These are phyloP conservation scores for Scleroderma bovista DNA, from an alignment of 768 basidiomycete genomes.

Conservation along the genomic window DNA sequence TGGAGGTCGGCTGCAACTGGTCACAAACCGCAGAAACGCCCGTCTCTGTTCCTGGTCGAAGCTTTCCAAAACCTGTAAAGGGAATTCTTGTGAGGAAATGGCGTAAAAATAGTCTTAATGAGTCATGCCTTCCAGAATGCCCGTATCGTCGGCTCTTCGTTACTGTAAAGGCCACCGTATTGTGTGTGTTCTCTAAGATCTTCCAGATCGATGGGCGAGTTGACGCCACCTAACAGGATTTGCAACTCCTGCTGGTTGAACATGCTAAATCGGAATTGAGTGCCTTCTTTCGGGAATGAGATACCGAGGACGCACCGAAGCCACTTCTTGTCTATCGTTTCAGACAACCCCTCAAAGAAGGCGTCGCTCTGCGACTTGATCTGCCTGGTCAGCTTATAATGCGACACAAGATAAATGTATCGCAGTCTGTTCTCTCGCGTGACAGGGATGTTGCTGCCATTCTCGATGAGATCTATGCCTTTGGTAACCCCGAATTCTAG, in stretches of 20 bases:
- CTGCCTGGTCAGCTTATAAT: constrained; percentile 84
- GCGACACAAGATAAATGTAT: constrained; percentile 86
- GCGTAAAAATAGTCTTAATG: background rate
- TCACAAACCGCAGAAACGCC: constrained; percentile 82
- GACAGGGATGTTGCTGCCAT: constrained; percentile 78
- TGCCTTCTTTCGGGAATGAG: background rate
- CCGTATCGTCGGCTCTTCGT: constrained; percentile 63
- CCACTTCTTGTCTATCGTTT: constrained; percentile 91
- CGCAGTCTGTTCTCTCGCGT: constrained; percentile 84
- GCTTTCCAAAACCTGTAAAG: constrained; percentile 58
- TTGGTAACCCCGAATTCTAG: constrained; percentile 79
- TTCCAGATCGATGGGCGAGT: constrained; percentile 76
- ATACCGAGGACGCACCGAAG: constrained; percentile 46
- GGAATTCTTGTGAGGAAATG: background rate
- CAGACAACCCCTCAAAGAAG: constrained; percentile 89
- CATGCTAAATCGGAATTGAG: constrained; percentile 51
- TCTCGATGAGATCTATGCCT: constrained; percentile 71
- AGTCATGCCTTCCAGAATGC: constrained; percentile 78
- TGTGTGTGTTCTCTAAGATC: constrained; percentile 74
- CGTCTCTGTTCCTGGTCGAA: constrained; percentile 80
- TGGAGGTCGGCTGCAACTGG: constrained; percentile 87
- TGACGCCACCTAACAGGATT: constrained; percentile 84
- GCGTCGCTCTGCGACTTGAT: constrained; percentile 79
- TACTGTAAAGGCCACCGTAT: constrained; percentile 77
- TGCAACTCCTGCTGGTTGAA: constrained; percentile 97